phyloP scores from a whole-genome alignment of 352 stramenopile genomes.

The Phytophthora citricola region DNA sequence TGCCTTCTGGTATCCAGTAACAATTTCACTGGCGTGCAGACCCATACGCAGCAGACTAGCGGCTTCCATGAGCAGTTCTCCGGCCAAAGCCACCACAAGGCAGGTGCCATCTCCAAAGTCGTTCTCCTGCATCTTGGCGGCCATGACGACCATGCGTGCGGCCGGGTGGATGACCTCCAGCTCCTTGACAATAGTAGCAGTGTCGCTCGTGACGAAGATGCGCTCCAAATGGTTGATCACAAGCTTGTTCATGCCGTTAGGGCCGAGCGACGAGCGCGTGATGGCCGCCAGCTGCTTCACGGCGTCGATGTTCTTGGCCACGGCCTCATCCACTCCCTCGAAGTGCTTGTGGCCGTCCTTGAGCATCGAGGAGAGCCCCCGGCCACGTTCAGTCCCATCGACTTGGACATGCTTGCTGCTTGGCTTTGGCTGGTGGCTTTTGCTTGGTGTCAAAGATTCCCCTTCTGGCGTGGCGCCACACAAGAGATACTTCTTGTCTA shows the following conservation, averaged over 20 bases:
- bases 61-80: constrained; percentile 97
- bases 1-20: constrained; percentile 97
- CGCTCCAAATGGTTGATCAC: constrained; percentile 99
- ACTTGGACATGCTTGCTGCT: constrained; percentile 81
- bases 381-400: constrained; percentile 96
- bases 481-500: constrained; percentile 25
- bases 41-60: constrained; percentile 97
- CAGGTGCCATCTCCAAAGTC: constrained; percentile 97
- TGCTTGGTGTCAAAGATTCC: constrained; percentile 44
- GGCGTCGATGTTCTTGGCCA: constrained; percentile 99
- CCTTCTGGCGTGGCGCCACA: constrained; percentile 34
- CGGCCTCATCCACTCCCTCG: constrained; percentile 95
- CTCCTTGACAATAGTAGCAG: constrained; percentile 99
- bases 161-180: constrained; percentile 98
- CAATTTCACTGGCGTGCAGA: constrained; percentile 98
- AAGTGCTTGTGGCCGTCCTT: constrained; percentile 98
- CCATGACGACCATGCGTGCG: constrained; percentile 98
- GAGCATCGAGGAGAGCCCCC: constrained; percentile 96
- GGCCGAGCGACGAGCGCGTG: constrained; percentile 97
- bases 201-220: constrained; percentile 99
- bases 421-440: constrained; percentile 21
- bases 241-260: constrained; percentile 99
- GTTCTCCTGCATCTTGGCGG: constrained; percentile 98
- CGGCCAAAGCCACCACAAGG: constrained; percentile 96
- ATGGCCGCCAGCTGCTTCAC: constrained; percentile 98